phyloP scores from a whole-genome alignment of 208 protist species.

The Trypanosoma theileri region DNA sequence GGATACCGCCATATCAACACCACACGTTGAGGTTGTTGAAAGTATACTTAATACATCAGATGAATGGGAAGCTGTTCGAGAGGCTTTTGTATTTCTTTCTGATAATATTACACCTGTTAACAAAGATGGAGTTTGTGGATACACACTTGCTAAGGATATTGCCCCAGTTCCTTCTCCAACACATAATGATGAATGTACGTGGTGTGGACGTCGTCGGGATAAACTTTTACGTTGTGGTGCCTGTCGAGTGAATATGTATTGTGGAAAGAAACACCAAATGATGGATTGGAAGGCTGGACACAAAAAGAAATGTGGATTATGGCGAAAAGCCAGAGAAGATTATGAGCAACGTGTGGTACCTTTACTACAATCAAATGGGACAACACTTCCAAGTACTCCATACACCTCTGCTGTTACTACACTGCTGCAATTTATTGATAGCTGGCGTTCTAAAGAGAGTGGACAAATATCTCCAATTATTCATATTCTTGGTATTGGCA shows the following conservation, averaged over 20 bases:
- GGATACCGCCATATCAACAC: conserved; percentile 53
- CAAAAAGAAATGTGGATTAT: conserved; percentile 56
- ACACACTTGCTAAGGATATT: conserved; percentile 27
- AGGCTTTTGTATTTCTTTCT: conserved; percentile 46
- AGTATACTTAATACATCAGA: conserved; percentile 30
- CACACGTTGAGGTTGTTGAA: conserved; percentile 41
- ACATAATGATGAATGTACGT: conserved; percentile 42
- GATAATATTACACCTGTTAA: conserved; percentile 29
- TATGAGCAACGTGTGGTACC: conserved; percentile 44
- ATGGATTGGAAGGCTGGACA: conserved; percentile 73
- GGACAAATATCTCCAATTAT: conserved; percentile 33
- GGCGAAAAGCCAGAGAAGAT: conserved; percentile 43
- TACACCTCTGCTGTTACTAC: conserved; percentile 22
- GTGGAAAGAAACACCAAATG: conserved; percentile 70
- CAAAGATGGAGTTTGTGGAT: conserved; percentile 1
- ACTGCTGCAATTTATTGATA: conserved; percentile 27
- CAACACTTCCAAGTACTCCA: conserved; percentile 8
- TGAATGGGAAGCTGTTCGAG: conserved; percentile 39
- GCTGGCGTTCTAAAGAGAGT: conserved; percentile 3
- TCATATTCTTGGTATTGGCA: conserved; percentile 36
- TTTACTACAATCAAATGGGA: conserved; percentile 15
- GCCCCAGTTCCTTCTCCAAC: conserved; percentile 19
- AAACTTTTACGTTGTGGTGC: conserved; percentile 65
- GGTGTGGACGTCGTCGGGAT: conserved; percentile 64
- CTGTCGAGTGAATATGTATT: conserved; percentile 77